Evolutionary conservation across 495 filamentous ascomycete genomes (phyloP).

Genomic region (Evansstolkia leycettana): DNA sequence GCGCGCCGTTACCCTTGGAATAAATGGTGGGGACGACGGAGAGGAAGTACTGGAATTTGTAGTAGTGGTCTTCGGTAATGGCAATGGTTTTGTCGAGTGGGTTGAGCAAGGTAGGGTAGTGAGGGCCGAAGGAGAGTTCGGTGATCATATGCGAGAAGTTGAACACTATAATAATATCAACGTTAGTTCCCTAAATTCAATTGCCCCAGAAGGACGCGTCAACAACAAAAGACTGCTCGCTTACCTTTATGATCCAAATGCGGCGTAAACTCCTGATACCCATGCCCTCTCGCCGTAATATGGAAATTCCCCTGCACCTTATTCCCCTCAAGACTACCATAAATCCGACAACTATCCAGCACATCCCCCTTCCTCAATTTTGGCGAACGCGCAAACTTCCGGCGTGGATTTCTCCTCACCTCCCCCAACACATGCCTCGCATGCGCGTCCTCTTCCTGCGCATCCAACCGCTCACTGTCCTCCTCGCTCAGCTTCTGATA

Average conservation of each 20-base stretch:
- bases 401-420: slow-evolving; percentile 20
- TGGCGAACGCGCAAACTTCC: slow-evolving; percentile 61
- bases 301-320: slow-evolving; percentile 98
- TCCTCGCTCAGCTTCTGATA: slow-evolving; percentile 40
- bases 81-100: slow-evolving; percentile 87
- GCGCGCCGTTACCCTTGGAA: slow-evolving; percentile 43
- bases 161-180: slow-evolving; percentile 55
- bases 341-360: slow-evolving; percentile 69
- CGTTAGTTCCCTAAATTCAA: slow-evolving; percentile 2
- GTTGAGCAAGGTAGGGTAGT: slow-evolving; percentile 86
- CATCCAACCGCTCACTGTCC: slow-evolving; percentile 22
- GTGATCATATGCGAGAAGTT: slow-evolving; percentile 98
- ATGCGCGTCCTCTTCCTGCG: slow-evolving; percentile 40
- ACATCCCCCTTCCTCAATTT: slow-evolving; percentile 41
- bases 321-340: slow-evolving; percentile 79
- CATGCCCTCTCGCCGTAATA: slow-evolving; percentile 90
- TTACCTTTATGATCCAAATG: slow-evolving; percentile 79
- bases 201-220: slow-evolving; percentile 1
- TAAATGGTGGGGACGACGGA: slow-evolving; percentile 96
- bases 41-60: slow-evolving; percentile 97
- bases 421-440: slow-evolving; percentile 40
- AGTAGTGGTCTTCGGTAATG: slow-evolving; percentile 63
- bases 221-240: slow-evolving; percentile 8
- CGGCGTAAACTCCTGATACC: slow-evolving; percentile 63
- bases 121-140: slow-evolving; percentile 92